Base-by-base conservation (phyloP, 768 basidiomycete genomes). In the Russula lepida region DNA sequence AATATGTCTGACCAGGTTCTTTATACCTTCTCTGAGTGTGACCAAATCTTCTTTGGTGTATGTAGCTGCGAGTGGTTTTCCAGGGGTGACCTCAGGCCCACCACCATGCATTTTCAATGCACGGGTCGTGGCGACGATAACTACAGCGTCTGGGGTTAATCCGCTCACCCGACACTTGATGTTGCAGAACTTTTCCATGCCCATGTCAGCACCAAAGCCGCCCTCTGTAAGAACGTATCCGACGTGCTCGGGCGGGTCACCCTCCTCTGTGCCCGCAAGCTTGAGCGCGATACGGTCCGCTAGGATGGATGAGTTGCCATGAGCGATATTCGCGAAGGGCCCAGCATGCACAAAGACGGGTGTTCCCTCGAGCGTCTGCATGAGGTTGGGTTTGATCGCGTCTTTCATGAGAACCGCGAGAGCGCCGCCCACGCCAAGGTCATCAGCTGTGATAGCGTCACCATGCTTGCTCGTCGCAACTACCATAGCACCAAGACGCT, bases 31-130 rank as follows among this genome's bases (percentile, higher is more conserved):
- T 72, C 85, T 85, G 57, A 99, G 84, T 12, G 84, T 90, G 61
- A 86, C 86, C 53, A 98, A 80, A 71, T 98, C 85, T 76, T 98
- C 95, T 71, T 89, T 88, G 62, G 90, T 92, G 74, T 99, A 99
- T 46, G 91, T 93, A 50, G 91, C 91, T 66, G 89, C 88, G 44
- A 98, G 81, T 25, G 95, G 83, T 73, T 97, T 98, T 54, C 95
- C 95, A 28, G 95, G 95, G 2, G 90, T 89, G 56, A 98, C 95
- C 27, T 97, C 94, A 6, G 95, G 95, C 61, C 90, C 97, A 62
- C 95, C 95, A 46, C 95, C 95, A 71, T 99, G 95, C 95, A 99
- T 99, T 81, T 98, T 99, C 63, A 99, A 78, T 23, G 95, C 95
- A 66, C 95, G 89, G 30, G 95, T 94, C 4, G 95, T 99, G 7